phyloP scores from a whole-genome alignment of 1,284 basidiomycete genomes.

The Rhodotorula sp. region DNA sequence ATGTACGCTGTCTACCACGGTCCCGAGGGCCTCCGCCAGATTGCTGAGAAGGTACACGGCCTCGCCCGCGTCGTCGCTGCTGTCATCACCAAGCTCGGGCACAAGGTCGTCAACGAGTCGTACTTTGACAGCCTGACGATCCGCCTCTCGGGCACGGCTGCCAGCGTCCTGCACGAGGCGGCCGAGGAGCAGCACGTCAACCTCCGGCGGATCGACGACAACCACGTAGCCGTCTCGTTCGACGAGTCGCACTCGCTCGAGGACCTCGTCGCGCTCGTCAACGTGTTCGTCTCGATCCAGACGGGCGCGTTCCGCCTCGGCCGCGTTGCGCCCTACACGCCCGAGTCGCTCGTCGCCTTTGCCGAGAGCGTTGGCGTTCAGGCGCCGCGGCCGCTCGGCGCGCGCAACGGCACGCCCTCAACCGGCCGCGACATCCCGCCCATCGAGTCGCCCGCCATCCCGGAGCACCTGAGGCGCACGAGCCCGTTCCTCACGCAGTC shows the following conservation, averaged over 20 bases:
- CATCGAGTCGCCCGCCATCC: slow-evolving; percentile 54
- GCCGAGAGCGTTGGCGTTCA: slow-evolving; percentile 48
- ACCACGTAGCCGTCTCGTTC: slow-evolving; percentile 81
- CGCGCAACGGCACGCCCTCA: slow-evolving; percentile 34
- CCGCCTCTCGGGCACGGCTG: slow-evolving; percentile 61
- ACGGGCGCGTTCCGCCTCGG: slow-evolving; percentile 40
- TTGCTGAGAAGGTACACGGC: slow-evolving; percentile 88
- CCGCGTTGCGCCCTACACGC: slow-evolving; percentile 43
- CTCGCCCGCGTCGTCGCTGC: slow-evolving; percentile 78
- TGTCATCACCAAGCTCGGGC: slow-evolving; percentile 72
- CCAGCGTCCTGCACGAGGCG: slow-evolving; percentile 69
- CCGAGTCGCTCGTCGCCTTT: slow-evolving; percentile 51
- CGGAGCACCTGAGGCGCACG: slow-evolving; percentile 65
- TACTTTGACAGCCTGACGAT: slow-evolving; percentile 97
- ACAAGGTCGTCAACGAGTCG: slow-evolving; percentile 61
- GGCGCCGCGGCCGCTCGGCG: slow-evolving; percentile 27
- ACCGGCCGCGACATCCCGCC: slow-evolving; percentile 46
- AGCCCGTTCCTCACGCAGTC: slow-evolving; percentile 79
- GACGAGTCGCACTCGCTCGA: slow-evolving; percentile 79
- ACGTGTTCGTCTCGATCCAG: slow-evolving; percentile 65
- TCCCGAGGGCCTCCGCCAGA: slow-evolving; percentile 78
- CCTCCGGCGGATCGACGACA: slow-evolving; percentile 75
- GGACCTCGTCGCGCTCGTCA: slow-evolving; percentile 57
- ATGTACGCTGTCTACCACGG: slow-evolving; percentile 94
- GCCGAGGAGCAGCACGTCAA: slow-evolving; percentile 75